phyloP scores from a whole-genome alignment of 495 filamentous ascomycete species.

The Bathelium albidoporum region DNA sequence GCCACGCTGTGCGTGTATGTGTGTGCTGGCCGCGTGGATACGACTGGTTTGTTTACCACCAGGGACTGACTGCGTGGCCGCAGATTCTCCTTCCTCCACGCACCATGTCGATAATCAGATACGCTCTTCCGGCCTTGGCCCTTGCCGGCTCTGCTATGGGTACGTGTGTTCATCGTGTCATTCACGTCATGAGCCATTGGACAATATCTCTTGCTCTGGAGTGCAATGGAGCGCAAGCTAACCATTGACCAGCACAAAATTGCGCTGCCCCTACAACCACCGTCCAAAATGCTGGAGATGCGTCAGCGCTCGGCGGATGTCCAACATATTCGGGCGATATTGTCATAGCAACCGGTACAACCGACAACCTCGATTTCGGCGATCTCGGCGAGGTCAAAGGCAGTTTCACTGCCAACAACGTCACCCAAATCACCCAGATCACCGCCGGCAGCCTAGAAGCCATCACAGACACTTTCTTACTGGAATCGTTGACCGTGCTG shows the following conservation, averaged over 20 bases:
- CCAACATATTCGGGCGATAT: conserved; percentile 59
- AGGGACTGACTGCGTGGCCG: background rate
- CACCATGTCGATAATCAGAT: conserved; percentile 62
- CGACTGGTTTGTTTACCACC: background rate
- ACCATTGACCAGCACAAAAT: conserved; percentile 31
- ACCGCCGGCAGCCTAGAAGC: conserved; percentile 37
- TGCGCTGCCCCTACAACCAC: conserved; percentile 40
- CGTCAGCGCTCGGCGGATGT: conserved; percentile 56
- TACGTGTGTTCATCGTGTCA: conserved; percentile 31
- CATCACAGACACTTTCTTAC: conserved; percentile 53
- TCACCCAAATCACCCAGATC: conserved; percentile 46
- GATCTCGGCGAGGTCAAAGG: conserved; percentile 58
- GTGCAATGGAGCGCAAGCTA: conserved; percentile 10
- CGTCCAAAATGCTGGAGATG: conserved; percentile 62
- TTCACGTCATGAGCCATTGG: background rate
- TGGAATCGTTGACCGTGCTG: conserved; percentile 57
- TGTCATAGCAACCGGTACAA: conserved; percentile 45
- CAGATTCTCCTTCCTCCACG: background rate
- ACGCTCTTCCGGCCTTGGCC: conserved; percentile 66
- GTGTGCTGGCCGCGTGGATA: background rate
- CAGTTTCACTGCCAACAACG: conserved; percentile 51
- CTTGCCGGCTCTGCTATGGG: conserved; percentile 54
- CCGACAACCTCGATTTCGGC: conserved; percentile 42
- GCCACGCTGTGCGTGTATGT: background rate
- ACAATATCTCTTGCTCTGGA: background rate